Percentiles rank a stretch among this genome's conserved stretches.
Evolutionary conservation across 23 red algal species (phyloP).

Genomic region (Gracilaria vermiculophylla): DNA sequence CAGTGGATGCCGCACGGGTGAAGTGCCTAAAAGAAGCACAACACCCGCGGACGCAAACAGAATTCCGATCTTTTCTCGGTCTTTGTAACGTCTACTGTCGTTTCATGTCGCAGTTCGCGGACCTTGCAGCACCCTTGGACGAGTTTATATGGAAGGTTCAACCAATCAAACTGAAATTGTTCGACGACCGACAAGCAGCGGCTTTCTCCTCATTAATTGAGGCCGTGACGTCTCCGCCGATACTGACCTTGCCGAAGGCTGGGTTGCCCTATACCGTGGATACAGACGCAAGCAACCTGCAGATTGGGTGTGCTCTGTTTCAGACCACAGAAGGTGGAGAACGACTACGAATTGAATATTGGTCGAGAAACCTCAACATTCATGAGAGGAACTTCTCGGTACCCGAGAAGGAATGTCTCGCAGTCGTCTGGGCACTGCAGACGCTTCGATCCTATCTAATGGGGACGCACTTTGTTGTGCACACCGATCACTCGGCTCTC

Average conservation of each 20-base stretch:
- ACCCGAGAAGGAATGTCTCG: conserved; percentile 13
- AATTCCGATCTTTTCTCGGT: conserved; percentile 31
- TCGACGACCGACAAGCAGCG: not conserved
- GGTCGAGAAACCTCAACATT: conserved; percentile 11
- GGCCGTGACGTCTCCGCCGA: not conserved
- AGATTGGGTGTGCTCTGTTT: conserved; percentile 27
- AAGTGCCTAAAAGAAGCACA: not conserved
- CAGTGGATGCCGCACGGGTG: not conserved
- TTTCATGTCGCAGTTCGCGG: conserved; percentile 33
- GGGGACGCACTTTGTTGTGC: not conserved
- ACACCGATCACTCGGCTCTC: not conserved
- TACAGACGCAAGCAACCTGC: too few relatives aligned
- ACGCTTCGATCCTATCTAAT: not conserved
- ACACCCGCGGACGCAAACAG: conserved; percentile 10
- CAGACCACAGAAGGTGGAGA: conserved; percentile 13
- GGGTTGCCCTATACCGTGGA: not conserved
- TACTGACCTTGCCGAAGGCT: conserved; percentile 10
- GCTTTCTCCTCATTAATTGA: conserved; percentile 25
- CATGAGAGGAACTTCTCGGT: conserved; percentile 32
- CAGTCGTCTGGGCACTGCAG: too few relatives aligned
- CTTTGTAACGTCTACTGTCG: conserved; percentile 44
- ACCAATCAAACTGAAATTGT: not conserved
- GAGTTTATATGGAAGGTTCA: not conserved
- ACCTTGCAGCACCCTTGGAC: conserved; percentile 30
- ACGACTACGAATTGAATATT: conserved; percentile 15